Evolutionary conservation across 2,329 filamentous ascomycete genomes (phyloP).

Genomic region (Colletotrichum tamarilloi): DNA sequence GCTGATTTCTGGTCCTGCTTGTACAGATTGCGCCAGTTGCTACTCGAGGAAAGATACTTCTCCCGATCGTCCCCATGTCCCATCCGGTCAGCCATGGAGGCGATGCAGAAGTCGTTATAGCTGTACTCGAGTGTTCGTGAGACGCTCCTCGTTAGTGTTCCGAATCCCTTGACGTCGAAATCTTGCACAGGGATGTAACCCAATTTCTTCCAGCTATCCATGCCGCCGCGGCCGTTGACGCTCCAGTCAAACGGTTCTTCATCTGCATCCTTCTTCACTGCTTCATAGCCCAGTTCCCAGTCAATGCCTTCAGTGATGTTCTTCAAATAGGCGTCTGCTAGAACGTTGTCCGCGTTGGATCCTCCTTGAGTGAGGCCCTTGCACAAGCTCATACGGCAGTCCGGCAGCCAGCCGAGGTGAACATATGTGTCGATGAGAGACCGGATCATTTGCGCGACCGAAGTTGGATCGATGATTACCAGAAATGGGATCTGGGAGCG

Average conservation of each 20-base stretch:
- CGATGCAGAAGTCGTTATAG: conserved; percentile 80
- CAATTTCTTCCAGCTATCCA: conserved; percentile 77
- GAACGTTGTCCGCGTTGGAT: conserved; percentile 77
- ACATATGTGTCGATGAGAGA: conserved; percentile 79
- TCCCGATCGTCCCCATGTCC: conserved; percentile 65
- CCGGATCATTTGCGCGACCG: conserved; percentile 74
- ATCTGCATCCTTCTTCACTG: conserved; percentile 79
- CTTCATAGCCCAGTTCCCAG: conserved; percentile 76
- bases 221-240: conserved; percentile 75
- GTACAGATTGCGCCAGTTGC: conserved; percentile 77
- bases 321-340: conserved; percentile 76
- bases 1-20: conserved; percentile 67
- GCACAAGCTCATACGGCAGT: conserved; percentile 81
- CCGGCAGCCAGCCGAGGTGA: conserved; percentile 77
- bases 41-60: conserved; percentile 69
- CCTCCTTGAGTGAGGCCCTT: conserved; percentile 82
- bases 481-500: conserved; percentile 76
- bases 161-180: conserved; percentile 73
- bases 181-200: conserved; percentile 79
- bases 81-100: conserved; percentile 68
- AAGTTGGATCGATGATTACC: conserved; percentile 72
- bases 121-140: conserved; percentile 82
- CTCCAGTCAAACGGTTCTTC: conserved; percentile 77
- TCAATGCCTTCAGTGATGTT: conserved; percentile 69
- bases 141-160: conserved; percentile 76